A percentile compares a stretch with the other conserved stretches of the same genome.
Evolutionary conservation across 441 rosid species (phyloP).

Genomic region (Syzygium malaccense): DNA sequence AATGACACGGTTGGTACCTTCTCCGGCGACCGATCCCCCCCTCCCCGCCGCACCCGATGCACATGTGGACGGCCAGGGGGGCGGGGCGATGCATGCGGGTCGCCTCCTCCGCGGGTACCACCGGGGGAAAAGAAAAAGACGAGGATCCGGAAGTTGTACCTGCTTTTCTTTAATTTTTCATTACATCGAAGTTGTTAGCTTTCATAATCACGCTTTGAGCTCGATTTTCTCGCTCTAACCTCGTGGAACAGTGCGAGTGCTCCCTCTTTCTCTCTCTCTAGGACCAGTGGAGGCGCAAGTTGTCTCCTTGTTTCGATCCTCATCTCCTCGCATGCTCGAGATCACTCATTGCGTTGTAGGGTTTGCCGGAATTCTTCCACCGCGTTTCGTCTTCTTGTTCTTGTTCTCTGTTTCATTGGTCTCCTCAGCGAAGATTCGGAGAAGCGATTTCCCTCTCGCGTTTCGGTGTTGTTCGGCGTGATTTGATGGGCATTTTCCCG

Average conservation of each 20-base stretch:
- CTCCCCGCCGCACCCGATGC: neutral
- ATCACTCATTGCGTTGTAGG: neutral
- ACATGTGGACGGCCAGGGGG: neutral
- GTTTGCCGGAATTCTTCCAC: neutral
- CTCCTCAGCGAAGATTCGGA: neutral
- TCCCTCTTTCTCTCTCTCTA: neutral
- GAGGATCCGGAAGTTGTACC: neutral
- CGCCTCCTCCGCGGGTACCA: neutral
- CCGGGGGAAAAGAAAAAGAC: neutral
- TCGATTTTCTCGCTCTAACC: neutral
- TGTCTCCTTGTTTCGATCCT: neutral
- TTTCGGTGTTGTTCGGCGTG: neutral
- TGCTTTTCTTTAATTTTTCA: neutral
- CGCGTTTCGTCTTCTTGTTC: neutral
- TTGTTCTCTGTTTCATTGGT: neutral
- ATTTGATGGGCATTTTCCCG: neutral
- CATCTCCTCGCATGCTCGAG: neutral
- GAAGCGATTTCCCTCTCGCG: neutral
- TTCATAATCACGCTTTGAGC: neutral
- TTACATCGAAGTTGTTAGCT: neutral
- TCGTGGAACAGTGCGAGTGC: neutral
- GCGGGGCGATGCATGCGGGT: neutral
- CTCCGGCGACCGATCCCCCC: neutral
- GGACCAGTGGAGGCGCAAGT: neutral
- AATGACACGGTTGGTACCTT: neutral